A percentile compares a stretch with the other conserved stretches of the same genome.
phyloP scores from a whole-genome alignment of 2,329 filamentous ascomycete genomes.

The Colletotrichum horii region DNA sequence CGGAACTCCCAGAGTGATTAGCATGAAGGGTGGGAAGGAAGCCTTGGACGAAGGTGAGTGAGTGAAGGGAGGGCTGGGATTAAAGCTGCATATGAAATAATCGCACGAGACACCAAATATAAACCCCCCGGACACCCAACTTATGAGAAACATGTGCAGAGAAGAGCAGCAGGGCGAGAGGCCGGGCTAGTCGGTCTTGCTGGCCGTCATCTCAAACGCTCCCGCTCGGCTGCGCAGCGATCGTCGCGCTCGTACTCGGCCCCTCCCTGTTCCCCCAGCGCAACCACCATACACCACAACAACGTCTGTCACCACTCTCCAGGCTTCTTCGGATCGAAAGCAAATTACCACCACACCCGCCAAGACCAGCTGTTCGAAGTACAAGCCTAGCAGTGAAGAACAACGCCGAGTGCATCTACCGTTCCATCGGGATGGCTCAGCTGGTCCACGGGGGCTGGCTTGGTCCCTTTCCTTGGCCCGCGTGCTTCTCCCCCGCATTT shows the following conservation, averaged over 20 bases:
- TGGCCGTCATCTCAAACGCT: conserved; percentile 11
- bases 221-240: conserved; percentile 1
- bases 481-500: conserved; percentile 1
- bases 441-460: background rate
- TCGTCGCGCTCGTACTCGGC: background rate
- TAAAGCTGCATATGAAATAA: background rate
- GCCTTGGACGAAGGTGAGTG: background rate
- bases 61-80: background rate
- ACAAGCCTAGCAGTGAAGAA: background rate
- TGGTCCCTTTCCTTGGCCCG: background rate
- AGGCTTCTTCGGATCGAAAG: background rate
- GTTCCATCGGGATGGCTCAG: background rate
- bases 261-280: conserved; percentile 4
- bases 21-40: background rate
- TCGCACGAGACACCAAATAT: background rate
- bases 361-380: background rate
- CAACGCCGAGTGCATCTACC: background rate
- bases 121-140: background rate
- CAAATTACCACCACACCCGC: background rate
- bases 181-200: background rate
- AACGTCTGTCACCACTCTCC: background rate
- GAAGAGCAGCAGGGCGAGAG: background rate
- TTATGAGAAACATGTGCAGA: background rate
- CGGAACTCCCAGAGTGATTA: no score
- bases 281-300: background rate